Evolutionary conservation across 176 grass and related monocot species (phyloP), one percentile per base, ranked within the genome.

Genomic region (Chrysopogon serrulatus): DNA sequence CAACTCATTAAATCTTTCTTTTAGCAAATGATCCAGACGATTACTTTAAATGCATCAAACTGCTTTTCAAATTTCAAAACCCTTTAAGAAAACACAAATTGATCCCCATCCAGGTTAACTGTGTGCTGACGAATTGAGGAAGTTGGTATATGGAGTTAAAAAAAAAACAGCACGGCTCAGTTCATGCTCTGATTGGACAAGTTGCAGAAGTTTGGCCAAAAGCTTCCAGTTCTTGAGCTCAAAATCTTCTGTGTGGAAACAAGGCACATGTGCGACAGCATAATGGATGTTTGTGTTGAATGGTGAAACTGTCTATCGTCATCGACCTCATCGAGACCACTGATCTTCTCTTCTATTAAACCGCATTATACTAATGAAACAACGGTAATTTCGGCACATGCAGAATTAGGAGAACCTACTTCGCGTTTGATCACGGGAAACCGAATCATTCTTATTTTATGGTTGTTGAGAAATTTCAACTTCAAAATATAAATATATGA

Each of bases 391-490:
- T 57, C 7, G 27, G 35, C 34, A 4, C 65, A 54, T 78, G 49
- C 65, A 41, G 51, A 34, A 73, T 78, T 33, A 71, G 26, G 26
- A 54, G 73, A 78, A 63, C 27, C 24, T n/a, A n/a, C n/a, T 78
- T 83, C 24, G 5, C 33, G 26, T 78, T 51, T 43, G 14, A 65
- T 78, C 65, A 42, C 9, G 31, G 13, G 53, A 26, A n/a, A n/a
- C n/a, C n/a, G n/a, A n/a, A n/a, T 24, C 8, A 18, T 63, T 73
- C 74, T 44, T 14, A 49, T 54, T 23, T 49, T 54, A 4, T 36
- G 68, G 75, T 13, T 43, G 21, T 54, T 73, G 81, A 49, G 70
- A 67, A 28, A 88, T 64, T 79, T 44, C 54, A 79, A 21, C 19
- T 17, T 8, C 12, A 64, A 60, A 62, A 37, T 71, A 11, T 13